Evolutionary conservation across 441 rosid genomes (phyloP).

Genomic region (Caryocar brasiliense): DNA sequence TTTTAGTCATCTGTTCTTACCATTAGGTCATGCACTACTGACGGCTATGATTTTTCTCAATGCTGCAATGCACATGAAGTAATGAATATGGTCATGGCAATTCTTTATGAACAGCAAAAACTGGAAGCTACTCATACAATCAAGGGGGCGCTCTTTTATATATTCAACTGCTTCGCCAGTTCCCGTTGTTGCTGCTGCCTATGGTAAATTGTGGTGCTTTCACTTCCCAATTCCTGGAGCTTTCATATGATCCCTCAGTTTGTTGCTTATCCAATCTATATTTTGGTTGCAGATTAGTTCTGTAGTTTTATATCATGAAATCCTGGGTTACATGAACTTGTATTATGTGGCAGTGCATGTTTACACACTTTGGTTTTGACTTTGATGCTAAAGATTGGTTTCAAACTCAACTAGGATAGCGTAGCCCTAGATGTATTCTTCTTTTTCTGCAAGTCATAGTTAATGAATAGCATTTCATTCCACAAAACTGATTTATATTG

Average conservation of each 20-base stretch:
- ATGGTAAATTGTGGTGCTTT: slow-evolving; percentile 32
- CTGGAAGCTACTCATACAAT: slow-evolving; percentile 82
- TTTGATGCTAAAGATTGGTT: not conserved
- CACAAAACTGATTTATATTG: not conserved
- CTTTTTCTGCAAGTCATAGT: not conserved
- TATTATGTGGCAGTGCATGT: not conserved
- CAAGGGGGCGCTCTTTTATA: slow-evolving; percentile 86
- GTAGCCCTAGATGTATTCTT: not conserved
- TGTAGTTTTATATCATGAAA: no score
- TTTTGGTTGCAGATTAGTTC: no score
- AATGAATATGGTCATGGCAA: slow-evolving; percentile 1
- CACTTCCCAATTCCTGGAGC: not conserved
- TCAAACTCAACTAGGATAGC: not conserved
- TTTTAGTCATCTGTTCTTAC: no score
- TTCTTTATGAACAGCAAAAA: slow-evolving; percentile 50
- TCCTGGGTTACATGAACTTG: not conserved
- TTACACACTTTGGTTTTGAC: not conserved
- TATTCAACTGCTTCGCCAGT: slow-evolving; percentile 79
- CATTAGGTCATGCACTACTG: not conserved
- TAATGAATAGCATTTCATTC: not conserved
- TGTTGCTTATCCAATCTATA: no score
- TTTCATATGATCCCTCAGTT: no score
- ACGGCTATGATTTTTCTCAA: not conserved
- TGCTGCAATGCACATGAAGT: not conserved
- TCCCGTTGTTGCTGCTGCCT: slow-evolving; percentile 86